Evolutionary conservation across 257 asterid species (phyloP).

Genomic region (Primulina tabacum): DNA sequence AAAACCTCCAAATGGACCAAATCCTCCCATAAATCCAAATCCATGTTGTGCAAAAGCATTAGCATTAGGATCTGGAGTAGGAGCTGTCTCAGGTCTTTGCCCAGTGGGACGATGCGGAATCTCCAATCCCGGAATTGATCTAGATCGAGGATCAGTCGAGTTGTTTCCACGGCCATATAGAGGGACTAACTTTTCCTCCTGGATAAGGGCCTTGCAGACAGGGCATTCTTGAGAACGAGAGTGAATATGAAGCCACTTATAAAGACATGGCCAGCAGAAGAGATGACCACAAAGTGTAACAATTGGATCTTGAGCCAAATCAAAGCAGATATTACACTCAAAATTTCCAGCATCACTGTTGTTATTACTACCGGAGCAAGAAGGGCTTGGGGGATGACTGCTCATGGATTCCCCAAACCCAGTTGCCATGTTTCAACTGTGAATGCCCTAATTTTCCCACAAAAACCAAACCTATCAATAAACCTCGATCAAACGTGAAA

Average conservation of each 20-base stretch:
- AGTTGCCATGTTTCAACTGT: slow-evolving; percentile 38
- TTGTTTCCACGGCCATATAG: slow-evolving; percentile 33
- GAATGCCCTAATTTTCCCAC: slow-evolving; percentile 22
- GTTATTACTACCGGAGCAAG: slow-evolving; percentile 40
- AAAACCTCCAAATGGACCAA: slow-evolving; percentile 1
- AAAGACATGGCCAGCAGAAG: slow-evolving; percentile 51
- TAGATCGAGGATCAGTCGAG: slow-evolving; percentile 13
- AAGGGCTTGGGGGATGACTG: slow-evolving; percentile 43
- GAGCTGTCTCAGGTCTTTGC: slow-evolving; percentile 26
- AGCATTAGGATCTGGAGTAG: slow-evolving; percentile 14
- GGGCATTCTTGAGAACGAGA: slow-evolving; percentile 35
- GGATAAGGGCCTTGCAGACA: slow-evolving; percentile 35
- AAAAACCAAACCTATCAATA: not conserved
- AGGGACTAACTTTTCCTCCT: slow-evolving; percentile 30
- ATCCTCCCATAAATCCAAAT: slow-evolving; percentile 6
- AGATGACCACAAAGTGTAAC: slow-evolving; percentile 48
- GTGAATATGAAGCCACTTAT: slow-evolving; percentile 27
- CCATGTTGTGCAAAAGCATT: not conserved
- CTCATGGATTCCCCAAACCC: slow-evolving; percentile 61
- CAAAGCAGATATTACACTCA: slow-evolving; percentile 49
- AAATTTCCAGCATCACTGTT: slow-evolving; percentile 43
- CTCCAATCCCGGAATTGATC: slow-evolving; percentile 7
- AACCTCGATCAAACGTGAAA: not conserved
- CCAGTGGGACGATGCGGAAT: slow-evolving; percentile 30
- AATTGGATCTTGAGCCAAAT: slow-evolving; percentile 45